These are phyloP conservation scores for Harringtonia lauricola DNA, from an alignment of 2,329 filamentous ascomycete species.

Conservation along the genomic window DNA sequence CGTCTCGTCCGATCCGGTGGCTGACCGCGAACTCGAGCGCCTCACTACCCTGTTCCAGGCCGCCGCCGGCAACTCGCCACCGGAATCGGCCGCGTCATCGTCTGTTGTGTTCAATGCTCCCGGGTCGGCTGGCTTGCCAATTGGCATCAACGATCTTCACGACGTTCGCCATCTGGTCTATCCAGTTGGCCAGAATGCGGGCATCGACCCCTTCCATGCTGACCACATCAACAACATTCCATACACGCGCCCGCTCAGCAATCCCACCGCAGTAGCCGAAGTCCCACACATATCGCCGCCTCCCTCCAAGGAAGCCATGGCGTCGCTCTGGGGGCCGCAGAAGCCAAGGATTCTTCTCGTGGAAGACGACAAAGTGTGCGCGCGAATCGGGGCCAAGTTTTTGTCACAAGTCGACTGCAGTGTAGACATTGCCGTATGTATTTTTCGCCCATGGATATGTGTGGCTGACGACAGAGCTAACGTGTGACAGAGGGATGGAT, in stretches of 20 bases:
- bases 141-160: slow-evolving; percentile 39
- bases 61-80: slow-evolving; percentile 29
- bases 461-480: background rate
- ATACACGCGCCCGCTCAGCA: slow-evolving; percentile 64
- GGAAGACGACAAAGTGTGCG: slow-evolving; percentile 64
- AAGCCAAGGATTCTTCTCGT: slow-evolving; percentile 81
- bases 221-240: slow-evolving; percentile 93
- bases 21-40: slow-evolving; percentile 44
- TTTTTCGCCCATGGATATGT: background rate
- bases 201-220: slow-evolving; percentile 88
- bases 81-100: slow-evolving; percentile 37
- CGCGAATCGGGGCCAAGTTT: slow-evolving; percentile 58
- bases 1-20: slow-evolving; percentile 37
- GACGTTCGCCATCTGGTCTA: slow-evolving; percentile 66
- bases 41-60: slow-evolving; percentile 41
- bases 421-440: slow-evolving; percentile 55
- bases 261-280: slow-evolving; percentile 30
- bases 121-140: slow-evolving; percentile 20
- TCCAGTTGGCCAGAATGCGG: slow-evolving; percentile 79
- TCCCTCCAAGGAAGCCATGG: slow-evolving; percentile 21
- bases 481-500: slow-evolving; percentile 55
- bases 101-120: slow-evolving; percentile 45
- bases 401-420: slow-evolving; percentile 53
- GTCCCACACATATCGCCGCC: slow-evolving; percentile 28
- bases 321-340: slow-evolving; percentile 44